These are phyloP conservation scores for Ganoderma resinaceum DNA, from an alignment of 1,284 basidiomycete species.

Conservation along the genomic window DNA sequence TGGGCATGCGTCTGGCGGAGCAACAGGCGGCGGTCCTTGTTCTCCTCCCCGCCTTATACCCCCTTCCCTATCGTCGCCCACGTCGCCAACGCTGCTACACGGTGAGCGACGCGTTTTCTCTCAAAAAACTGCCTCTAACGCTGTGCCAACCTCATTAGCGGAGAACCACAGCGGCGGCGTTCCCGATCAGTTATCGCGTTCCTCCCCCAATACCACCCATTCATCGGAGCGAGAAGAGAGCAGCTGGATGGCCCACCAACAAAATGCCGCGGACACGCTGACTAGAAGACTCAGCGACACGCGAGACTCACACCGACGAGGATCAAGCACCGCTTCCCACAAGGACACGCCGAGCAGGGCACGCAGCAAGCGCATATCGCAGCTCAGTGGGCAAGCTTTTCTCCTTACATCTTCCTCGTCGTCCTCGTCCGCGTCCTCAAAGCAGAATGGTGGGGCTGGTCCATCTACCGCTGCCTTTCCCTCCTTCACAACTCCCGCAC, in stretches of 20 bases:
- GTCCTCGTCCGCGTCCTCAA: conserved; percentile 11
- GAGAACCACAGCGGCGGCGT: conserved; percentile 30
- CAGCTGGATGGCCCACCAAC: conserved; percentile 34
- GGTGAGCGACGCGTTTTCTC: conserved; percentile 21
- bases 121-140: not conserved
- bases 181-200: conserved; percentile 32
- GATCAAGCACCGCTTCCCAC: conserved; percentile 26
- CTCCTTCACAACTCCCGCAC: conserved; percentile 18
- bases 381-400: conserved; percentile 24
- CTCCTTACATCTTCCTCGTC: conserved; percentile 19
- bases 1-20: conserved; percentile 30
- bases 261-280: conserved; percentile 34
- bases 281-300: conserved; percentile 26
- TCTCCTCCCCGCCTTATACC: conserved; percentile 37
- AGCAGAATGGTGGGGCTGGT: conserved; percentile 36
- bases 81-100: conserved; percentile 32
- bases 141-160: conserved; percentile 18
- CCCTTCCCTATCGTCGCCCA: conserved; percentile 25
- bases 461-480: conserved; percentile 34
- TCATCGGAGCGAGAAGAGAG: conserved; percentile 29
- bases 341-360: conserved; percentile 25
- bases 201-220: conserved; percentile 17
- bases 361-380: conserved; percentile 32
- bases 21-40: conserved; percentile 32
- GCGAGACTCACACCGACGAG: conserved; percentile 27